Percentiles rank a stretch among this genome's conserved stretches.
Evolutionary conservation across 768 basidiomycete genomes (phyloP).

Genomic region (Rhodocollybia butyracea): DNA sequence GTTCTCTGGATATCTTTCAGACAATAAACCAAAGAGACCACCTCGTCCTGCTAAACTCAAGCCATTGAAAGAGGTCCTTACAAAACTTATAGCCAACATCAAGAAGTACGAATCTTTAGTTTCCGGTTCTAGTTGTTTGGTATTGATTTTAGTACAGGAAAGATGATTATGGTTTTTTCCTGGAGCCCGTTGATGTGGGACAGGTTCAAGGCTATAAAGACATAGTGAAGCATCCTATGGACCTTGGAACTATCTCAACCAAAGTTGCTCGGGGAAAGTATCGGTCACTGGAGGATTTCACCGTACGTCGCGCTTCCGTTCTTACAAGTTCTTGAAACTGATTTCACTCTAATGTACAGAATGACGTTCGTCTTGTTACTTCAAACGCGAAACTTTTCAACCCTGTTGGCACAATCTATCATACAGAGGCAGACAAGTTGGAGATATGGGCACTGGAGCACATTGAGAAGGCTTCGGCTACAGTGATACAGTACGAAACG

Average conservation of each 20-base stretch:
- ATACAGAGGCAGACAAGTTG: conserved; percentile 70
- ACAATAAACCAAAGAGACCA: conserved; percentile 38
- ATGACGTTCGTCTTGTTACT: conserved; percentile 70
- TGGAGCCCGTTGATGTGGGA: conserved; percentile 59
- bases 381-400: conserved; percentile 77
- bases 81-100: conserved; percentile 63
- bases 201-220: conserved; percentile 63
- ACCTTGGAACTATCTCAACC: conserved; percentile 79
- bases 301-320: conserved; percentile 40
- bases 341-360: conserved; percentile 34
- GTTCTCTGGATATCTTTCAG: conserved; percentile 20
- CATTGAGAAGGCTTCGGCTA: conserved; percentile 64
- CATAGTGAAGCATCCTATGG: conserved; percentile 85
- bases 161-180: conserved; percentile 84
- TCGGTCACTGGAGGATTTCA: conserved; percentile 75
- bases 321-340: conserved; percentile 7
- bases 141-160: conserved; percentile 44
- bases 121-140: background rate
- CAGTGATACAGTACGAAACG: conserved; percentile 78
- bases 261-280: conserved; percentile 80
- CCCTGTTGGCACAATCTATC: conserved; percentile 68
- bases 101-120: conserved; percentile 56
- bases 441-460: conserved; percentile 72
- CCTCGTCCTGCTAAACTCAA: conserved; percentile 70
- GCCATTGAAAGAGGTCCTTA: conserved; percentile 73